Evolutionary conservation across 1,284 basidiomycete species (phyloP).

Genomic region (Pseudozyma tsukubaensis): DNA sequence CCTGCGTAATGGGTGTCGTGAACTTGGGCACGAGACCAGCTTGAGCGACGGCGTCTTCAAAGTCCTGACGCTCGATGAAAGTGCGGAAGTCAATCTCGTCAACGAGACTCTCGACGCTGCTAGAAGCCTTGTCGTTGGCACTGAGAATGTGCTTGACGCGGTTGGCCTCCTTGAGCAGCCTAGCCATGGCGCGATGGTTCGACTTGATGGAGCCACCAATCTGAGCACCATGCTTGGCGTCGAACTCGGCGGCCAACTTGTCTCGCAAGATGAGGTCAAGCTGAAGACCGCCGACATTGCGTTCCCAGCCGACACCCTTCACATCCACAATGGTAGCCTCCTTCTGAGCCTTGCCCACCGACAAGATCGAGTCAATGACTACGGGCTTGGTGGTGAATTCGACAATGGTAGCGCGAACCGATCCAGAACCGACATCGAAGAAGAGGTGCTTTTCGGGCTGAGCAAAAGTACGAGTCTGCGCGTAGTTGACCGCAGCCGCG

Average conservation of each 20-base stretch:
- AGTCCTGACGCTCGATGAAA: conserved; percentile 79
- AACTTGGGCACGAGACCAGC: conserved; percentile 51
- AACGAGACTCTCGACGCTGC: conserved; percentile 84
- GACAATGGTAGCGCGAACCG: conserved; percentile 86
- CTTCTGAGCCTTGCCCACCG: conserved; percentile 72
- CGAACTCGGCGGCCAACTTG: conserved; percentile 81
- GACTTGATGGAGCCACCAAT: conserved; percentile 56
- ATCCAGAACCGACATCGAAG: conserved; percentile 91
- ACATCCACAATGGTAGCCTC: conserved; percentile 81
- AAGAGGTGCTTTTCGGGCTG: conserved; percentile 84
- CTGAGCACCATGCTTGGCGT: conserved; percentile 73
- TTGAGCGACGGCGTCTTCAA: conserved; percentile 74
- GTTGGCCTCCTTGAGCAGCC: conserved; percentile 90
- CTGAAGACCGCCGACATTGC: conserved; percentile 81
- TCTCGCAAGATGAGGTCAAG: conserved; percentile 86
- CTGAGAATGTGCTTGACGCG: conserved; percentile 92
- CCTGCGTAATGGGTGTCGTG: conserved; percentile 75
- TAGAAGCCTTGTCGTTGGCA: conserved; percentile 84
- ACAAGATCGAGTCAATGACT: conserved; percentile 68
- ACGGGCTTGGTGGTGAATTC: conserved; percentile 73
- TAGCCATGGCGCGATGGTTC: conserved; percentile 88
- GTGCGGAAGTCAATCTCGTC: conserved; percentile 91
- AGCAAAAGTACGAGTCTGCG: conserved; percentile 88
- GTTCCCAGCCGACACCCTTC: conserved; percentile 82
- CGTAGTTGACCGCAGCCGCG: conserved; percentile 74